A percentile compares a stretch with the other conserved stretches of the same genome.
Evolutionary conservation across 768 basidiomycete species (phyloP).

Genomic region (Mycena alexandri): DNA sequence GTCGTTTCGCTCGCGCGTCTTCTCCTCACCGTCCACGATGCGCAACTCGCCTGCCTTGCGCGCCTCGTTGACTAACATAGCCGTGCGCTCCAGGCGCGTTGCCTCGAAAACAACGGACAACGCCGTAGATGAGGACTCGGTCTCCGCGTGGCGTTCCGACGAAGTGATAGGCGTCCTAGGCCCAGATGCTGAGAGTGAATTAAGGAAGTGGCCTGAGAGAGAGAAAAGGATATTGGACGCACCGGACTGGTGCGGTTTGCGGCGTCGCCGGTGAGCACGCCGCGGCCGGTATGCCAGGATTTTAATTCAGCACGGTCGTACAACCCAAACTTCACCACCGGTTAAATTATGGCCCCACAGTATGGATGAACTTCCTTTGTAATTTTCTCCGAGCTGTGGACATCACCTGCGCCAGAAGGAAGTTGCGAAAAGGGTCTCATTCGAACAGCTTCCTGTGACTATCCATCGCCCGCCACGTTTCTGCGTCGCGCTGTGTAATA

Average conservation of each 20-base stretch:
- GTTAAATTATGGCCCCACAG: not conserved
- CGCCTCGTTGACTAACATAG: constrained; percentile 51
- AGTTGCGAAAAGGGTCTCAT: constrained; percentile 37
- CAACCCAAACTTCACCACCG: constrained; percentile 51
- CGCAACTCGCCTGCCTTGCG: constrained; percentile 51
- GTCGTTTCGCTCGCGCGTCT: constrained; percentile 47
- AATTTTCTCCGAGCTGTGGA: constrained; percentile 37
- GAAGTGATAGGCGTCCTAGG: constrained; percentile 56
- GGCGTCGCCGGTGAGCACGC: constrained; percentile 59
- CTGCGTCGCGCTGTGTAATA: constrained; percentile 52
- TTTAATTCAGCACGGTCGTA: constrained; percentile 58
- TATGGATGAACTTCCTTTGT: constrained; percentile 29
- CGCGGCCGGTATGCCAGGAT: constrained; percentile 56
- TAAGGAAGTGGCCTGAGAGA: not conserved
- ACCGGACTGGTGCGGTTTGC: constrained; percentile 62
- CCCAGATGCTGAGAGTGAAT: constrained; percentile 53
- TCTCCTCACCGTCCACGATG: constrained; percentile 48
- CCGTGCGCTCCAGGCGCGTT: constrained; percentile 51
- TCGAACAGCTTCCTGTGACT: constrained; percentile 39
- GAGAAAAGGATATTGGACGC: constrained; percentile 30
- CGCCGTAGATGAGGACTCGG: constrained; percentile 42
- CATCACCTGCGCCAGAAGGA: constrained; percentile 36
- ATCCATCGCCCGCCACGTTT: constrained; percentile 57
- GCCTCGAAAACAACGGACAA: constrained; percentile 51
- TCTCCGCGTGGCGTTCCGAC: constrained; percentile 48